A percentile compares a stretch with the other conserved stretches of the same genome.
phyloP scores from a whole-genome alignment of 768 basidiomycete species.

The Naematelia aurantialba region DNA sequence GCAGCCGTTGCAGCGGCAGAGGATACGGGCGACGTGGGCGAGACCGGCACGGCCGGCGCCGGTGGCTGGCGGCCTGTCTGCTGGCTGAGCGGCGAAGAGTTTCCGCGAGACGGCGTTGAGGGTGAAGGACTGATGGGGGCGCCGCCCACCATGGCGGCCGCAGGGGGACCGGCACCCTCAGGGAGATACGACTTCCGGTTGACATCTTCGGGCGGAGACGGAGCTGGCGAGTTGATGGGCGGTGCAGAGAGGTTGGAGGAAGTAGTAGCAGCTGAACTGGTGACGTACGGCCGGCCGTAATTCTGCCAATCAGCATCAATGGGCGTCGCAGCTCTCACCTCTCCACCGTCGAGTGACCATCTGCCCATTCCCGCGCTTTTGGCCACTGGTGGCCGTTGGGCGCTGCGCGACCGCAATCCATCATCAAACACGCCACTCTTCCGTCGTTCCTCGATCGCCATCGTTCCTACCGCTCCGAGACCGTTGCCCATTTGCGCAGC shows the following conservation, averaged over 20 bases:
- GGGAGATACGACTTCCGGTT: conserved; percentile 11
- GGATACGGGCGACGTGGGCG: conserved; percentile 15
- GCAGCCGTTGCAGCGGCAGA: background rate
- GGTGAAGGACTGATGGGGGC: background rate
- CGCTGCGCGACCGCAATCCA: conserved; percentile 13
- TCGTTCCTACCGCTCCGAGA: conserved; percentile 21
- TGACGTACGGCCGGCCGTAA: conserved; percentile 29
- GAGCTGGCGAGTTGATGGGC: conserved; percentile 28
- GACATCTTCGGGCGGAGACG: conserved; percentile 30
- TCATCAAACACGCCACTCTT: conserved; percentile 19
- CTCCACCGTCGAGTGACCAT: conserved; percentile 44
- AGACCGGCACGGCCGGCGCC: conserved; percentile 12
- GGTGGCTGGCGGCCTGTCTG: conserved; percentile 3
- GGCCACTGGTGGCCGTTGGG: conserved; percentile 22
- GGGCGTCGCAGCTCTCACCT: conserved; percentile 26
- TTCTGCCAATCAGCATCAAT: conserved; percentile 13
- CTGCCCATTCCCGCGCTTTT: conserved; percentile 42
- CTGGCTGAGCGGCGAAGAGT: background rate
- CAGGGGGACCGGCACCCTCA: conserved; percentile 18
- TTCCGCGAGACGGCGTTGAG: background rate
- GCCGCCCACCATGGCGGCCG: background rate
- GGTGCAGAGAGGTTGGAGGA: conserved; percentile 34
- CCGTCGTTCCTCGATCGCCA: conserved; percentile 30
- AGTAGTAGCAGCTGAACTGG: conserved; percentile 33
- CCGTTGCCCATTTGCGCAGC: conserved; percentile 43